These are phyloP conservation scores for Teunomyces lycoperdinae DNA, from an alignment of 805 yeast species.

Conservation along the genomic window DNA sequence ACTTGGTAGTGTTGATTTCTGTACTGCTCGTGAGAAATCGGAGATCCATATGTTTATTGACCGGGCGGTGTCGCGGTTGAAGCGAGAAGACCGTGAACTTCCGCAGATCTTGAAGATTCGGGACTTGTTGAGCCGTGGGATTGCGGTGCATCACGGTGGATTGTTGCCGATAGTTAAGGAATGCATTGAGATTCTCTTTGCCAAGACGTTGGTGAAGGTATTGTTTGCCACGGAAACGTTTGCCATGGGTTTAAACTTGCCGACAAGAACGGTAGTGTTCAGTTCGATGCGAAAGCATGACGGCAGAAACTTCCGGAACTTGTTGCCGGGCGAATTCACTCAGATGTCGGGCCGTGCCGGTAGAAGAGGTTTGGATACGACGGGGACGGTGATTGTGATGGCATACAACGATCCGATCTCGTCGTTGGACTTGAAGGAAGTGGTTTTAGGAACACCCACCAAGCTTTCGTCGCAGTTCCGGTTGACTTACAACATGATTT, in stretches of 20 bases:
- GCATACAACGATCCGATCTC: conserved; percentile 66
- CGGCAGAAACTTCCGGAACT: conserved; percentile 75
- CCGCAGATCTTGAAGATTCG: conserved; percentile 87
- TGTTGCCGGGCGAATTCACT: conserved; percentile 94
- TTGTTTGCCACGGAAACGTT: conserved; percentile 97
- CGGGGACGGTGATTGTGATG: conserved; percentile 95
- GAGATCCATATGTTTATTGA: conserved; percentile 93
- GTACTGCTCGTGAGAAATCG: conserved; percentile 80
- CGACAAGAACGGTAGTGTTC: conserved; percentile 94
- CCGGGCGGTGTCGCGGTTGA: conserved; percentile 75
- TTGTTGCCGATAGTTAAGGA: conserved; percentile 90
- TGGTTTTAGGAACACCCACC: conserved; percentile 86
- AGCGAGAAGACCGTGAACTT: conserved; percentile 86
- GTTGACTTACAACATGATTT: conserved; percentile 91
- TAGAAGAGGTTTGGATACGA: conserved; percentile 89
- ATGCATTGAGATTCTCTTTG: conserved; percentile 86
- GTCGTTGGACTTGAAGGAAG: conserved; percentile 64
- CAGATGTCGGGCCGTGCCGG: conserved; percentile 99
- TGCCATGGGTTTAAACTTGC: conserved; percentile 97
- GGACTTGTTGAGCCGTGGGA: conserved; percentile 83
- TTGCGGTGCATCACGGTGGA: conserved; percentile 96
- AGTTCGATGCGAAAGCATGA: conserved; percentile 85
- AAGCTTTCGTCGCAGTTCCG: conserved; percentile 89
- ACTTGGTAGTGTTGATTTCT: conserved; percentile 69
- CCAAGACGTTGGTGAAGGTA: conserved; percentile 82